Base-by-base conservation (phyloP, 2,329 filamentous ascomycete genomes). In the Trichothecium sympodiale region DNA sequence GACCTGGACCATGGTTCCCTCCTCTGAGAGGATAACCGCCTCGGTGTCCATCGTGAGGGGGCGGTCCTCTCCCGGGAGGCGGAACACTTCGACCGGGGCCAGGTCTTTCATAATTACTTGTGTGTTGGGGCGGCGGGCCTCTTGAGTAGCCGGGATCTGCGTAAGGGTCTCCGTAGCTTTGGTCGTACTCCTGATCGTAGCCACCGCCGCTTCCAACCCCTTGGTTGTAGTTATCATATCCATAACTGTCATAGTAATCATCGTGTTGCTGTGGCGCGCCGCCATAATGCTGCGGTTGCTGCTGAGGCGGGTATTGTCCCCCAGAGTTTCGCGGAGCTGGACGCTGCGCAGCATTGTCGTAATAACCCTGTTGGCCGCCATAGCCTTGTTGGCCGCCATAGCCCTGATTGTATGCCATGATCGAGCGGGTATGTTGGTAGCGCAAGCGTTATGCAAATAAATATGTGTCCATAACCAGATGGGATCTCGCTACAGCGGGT, bases 321-420 rank as follows among this genome's bases (percentile, higher is more conserved):
- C 45, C 48, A 32, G 49, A 49, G 46, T 54, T 48, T 60, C 61
- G 34, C 25, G 35, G 23, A 9, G 55, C 60, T 28, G 60, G 58
- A 37, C 61, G 62, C 31, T 59, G 58, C 35, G 60, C 63, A 23
- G 58, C 61, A 27, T 65, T 66, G 41, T 57, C 60, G 46, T 71
- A 70, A n/a, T 62, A 61, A 38, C 64, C n/a, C n/a, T n/a, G n/a
- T n/a, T n/a, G n/a, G n/a, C n/a, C n/a, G n/a, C n/a, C n/a, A n/a
- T n/a, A 25, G 20, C 20, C 20, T 25, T 25, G 63, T 46, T 68
- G 62, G 38, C 38, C 45, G 16, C 44, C 43, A 34, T 67, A 70
- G 41, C 57, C 62, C 41, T 58, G 61, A 42, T 70, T 63, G 48
- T 71, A 72, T 31, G 69, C 65, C 70, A 74, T 74, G 13, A 30